Evolutionary conservation across 352 stramenopile genomes (phyloP).

Genomic region (Globisporangium viniferum): DNA sequence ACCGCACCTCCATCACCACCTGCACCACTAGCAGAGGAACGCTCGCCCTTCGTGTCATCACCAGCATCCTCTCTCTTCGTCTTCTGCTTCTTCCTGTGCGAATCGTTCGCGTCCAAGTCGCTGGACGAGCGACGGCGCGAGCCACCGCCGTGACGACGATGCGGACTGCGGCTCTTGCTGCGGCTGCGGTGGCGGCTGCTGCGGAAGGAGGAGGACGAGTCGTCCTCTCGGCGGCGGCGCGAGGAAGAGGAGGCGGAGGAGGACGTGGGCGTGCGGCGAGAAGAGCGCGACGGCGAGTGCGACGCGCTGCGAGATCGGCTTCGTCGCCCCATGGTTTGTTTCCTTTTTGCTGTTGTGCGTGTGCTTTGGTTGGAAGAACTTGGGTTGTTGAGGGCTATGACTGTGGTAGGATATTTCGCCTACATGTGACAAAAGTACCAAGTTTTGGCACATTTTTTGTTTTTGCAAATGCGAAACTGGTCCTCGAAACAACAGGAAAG

Average conservation of each 20-base stretch:
- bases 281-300: constrained; percentile 26
- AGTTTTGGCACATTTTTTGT: neutral
- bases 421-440: neutral
- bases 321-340: constrained; percentile 16
- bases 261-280: constrained; percentile 15
- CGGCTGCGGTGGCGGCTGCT: constrained; percentile 17
- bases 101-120: constrained; percentile 11
- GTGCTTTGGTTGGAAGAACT: neutral
- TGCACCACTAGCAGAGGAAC: neutral
- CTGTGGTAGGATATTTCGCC: neutral
- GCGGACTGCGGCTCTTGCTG: constrained; percentile 23
- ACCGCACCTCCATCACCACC: neutral
- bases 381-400: neutral
- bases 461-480: too few species aligned
- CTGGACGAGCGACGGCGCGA: constrained; percentile 11
- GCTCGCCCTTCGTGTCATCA: neutral
- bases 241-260: constrained; percentile 14
- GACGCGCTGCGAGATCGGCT: constrained; percentile 27
- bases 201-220: constrained; percentile 9
- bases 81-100: constrained; percentile 1
- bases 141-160: constrained; percentile 5
- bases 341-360: neutral
- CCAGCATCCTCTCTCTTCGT: neutral
- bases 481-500: too few species aligned
- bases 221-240: constrained; percentile 20